phyloP scores from a whole-genome alignment of 2,329 filamentous ascomycete genomes.

The Colletotrichum karsti region DNA sequence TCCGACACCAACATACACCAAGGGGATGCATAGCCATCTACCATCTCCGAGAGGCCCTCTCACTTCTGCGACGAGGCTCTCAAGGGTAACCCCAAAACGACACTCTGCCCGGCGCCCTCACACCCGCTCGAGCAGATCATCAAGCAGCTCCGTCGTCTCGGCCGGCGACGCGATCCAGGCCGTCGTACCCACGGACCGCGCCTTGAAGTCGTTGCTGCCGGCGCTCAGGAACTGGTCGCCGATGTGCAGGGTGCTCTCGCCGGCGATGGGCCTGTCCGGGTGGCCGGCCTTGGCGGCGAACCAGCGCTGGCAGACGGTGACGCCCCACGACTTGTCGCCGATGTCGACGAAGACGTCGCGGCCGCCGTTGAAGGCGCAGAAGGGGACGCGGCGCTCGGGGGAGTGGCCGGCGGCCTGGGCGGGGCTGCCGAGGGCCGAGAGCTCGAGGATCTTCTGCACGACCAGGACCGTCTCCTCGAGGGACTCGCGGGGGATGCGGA shows the following conservation, averaged over 20 bases:
- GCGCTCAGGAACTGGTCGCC: slow-evolving; percentile 97
- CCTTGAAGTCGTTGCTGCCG: slow-evolving; percentile 97
- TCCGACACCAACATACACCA: too few species aligned
- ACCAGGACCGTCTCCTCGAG: slow-evolving; percentile 96
- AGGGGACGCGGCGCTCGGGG: slow-evolving; percentile 67
- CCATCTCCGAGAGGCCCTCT: too few species aligned
- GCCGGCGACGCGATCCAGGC: slow-evolving; percentile 95
- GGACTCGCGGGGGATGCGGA: slow-evolving; percentile 83
- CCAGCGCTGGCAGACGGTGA: slow-evolving; percentile 89
- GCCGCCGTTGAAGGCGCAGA: slow-evolving; percentile 98
- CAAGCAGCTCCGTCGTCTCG: slow-evolving; percentile 89
- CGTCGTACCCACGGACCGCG: slow-evolving; percentile 88
- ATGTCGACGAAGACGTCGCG: slow-evolving; percentile 99
- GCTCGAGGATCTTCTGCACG: slow-evolving; percentile 90
- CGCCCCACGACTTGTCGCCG: slow-evolving; percentile 96
- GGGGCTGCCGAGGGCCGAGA: slow-evolving; percentile 62
- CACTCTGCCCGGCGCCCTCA: neutral
- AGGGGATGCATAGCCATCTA: too few species aligned
- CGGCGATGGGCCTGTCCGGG: slow-evolving; percentile 64
- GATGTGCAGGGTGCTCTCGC: slow-evolving; percentile 87
- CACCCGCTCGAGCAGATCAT: slow-evolving; percentile 76
- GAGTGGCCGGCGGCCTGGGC: slow-evolving; percentile 34
- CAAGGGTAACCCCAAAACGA: neutral
- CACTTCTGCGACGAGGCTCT: too few species aligned
- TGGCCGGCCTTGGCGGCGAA: slow-evolving; percentile 68